Percentiles rank a stretch among this genome's conserved stretches.
Conservation (phyloP, 2,329 filamentous ascomycete species). For the Colletotrichum cereale region DNA sequence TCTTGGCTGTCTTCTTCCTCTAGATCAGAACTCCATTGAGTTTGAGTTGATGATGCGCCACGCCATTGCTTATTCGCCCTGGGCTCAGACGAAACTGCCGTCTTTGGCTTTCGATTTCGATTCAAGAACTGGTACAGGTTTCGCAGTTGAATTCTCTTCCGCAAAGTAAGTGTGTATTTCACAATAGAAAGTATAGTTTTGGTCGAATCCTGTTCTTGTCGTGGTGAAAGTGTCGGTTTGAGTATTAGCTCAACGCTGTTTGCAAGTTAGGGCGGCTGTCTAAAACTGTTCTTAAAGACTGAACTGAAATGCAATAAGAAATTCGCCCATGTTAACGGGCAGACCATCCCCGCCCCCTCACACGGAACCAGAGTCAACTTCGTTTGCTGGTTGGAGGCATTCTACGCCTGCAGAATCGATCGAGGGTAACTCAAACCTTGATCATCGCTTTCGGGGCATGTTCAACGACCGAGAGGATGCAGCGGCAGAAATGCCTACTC, state of each 20-base stretch:
- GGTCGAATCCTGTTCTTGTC: no score
- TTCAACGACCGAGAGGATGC: background rate
- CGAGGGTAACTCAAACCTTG: background rate
- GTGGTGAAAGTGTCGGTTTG: no score
- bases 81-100: constrained; percentile 21
- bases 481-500: background rate
- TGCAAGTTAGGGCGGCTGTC: no score
- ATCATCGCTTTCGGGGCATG: background rate
- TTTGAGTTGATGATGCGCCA: constrained; percentile 30
- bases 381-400: background rate
- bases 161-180: constrained; percentile 14
- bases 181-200: no score
- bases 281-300: background rate
- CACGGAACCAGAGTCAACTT: background rate
- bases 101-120: background rate
- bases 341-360: background rate
- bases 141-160: background rate
- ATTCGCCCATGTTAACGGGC: constrained; percentile 9
- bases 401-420: background rate
- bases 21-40: constrained; percentile 16
- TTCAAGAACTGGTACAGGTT: background rate
- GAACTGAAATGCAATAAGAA: background rate
- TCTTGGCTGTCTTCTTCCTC: constrained; percentile 4
- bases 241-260: no score
- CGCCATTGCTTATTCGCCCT: constrained; percentile 20